Conservation (phyloP, 2,329 filamentous ascomycete species). For the Trichoderma hamatum region DNA sequence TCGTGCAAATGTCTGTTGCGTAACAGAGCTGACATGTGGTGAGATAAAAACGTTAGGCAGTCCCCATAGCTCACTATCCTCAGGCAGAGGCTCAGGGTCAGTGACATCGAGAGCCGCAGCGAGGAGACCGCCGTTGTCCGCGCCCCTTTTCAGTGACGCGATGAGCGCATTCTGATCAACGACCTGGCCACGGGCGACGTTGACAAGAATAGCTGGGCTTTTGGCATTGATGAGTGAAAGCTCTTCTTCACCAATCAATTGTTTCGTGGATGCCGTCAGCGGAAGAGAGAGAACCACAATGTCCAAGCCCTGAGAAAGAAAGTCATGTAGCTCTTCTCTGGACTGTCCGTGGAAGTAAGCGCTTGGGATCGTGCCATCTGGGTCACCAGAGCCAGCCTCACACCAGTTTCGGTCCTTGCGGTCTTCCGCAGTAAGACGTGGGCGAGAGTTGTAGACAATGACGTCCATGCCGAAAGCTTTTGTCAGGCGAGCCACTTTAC, state of each 20-base stretch:
- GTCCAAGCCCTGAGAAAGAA: constrained; percentile 1
- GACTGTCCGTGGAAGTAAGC: constrained; percentile 16
- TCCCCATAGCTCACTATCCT: constrained; percentile 10
- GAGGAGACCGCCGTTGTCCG: background rate
- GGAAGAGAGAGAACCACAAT: constrained; percentile 4
- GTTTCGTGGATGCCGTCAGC: background rate
- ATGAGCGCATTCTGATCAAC: background rate
- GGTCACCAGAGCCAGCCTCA: constrained; percentile 2
- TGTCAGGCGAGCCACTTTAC: background rate
- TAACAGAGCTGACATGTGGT: constrained; percentile 4
- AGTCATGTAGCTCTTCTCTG: background rate
- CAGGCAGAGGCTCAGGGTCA: constrained; percentile 11
- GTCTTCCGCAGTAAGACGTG: constrained; percentile 4
- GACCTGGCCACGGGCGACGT: background rate
- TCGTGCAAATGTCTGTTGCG: background rate
- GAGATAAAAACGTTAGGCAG: constrained; percentile 15
- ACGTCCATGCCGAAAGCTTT: constrained; percentile 5
- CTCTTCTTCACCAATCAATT: constrained; percentile 10
- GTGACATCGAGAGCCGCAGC: constrained; percentile 9
- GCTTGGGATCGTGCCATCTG: constrained; percentile 1
- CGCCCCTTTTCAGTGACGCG: background rate
- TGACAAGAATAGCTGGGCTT: background rate
- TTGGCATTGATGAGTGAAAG: background rate
- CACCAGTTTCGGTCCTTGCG: constrained; percentile 18
- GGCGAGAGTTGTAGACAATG: constrained; percentile 14